Base-by-base conservation (phyloP, 176 grass and related monocot species). In the Poa pratensis region DNA sequence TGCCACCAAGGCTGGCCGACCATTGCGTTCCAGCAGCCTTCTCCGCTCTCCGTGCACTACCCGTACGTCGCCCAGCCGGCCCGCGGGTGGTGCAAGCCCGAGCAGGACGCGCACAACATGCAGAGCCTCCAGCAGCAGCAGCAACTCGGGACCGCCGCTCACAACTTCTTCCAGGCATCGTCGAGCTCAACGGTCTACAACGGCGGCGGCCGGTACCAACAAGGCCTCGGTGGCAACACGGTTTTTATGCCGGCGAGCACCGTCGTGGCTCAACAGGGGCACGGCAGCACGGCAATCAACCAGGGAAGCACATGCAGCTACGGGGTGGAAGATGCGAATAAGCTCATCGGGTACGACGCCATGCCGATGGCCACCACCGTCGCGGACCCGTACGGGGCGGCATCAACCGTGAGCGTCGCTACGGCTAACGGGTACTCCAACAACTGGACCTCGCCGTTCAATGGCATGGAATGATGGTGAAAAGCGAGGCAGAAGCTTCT, bases 111-210 rank as follows among this genome's bases (percentile, higher is more conserved):
- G 69, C 89, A 76, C 76, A 80, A 32, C 81, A 70, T 87, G 51
- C 89, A 84, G 76, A 77, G 88, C 69, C 51, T 91, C 52, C 89
- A 91, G 85, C 85, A 91, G 70, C 70, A 91, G 70, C 70, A 85
- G 71, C 81, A 88, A 53, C 89, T 91, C 43, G 89, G 89, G 42
- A 87, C 39, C 67, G 80, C 73, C 49, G 77, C 80, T 12, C 85
- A 91, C 89, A 87, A 91, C 81, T 91, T 88, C 77, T 88, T 91
- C 81, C 85, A 85, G 77, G 70, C 77, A 48, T 91, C 89, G 52
- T 85, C 89, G 52, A 87, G 76, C 82, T 91, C 89, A 1, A 62
- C 85, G 10, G 70, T 77, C 61, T 88, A 91, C 63, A 91, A 88
- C 11, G 53, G 62, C 5, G 50, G 48, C 17, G 76, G n/a, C n/a